These are phyloP conservation scores for Alternaria sp. DNA, from an alignment of 2,329 filamentous ascomycete genomes.

Conservation along the genomic window DNA sequence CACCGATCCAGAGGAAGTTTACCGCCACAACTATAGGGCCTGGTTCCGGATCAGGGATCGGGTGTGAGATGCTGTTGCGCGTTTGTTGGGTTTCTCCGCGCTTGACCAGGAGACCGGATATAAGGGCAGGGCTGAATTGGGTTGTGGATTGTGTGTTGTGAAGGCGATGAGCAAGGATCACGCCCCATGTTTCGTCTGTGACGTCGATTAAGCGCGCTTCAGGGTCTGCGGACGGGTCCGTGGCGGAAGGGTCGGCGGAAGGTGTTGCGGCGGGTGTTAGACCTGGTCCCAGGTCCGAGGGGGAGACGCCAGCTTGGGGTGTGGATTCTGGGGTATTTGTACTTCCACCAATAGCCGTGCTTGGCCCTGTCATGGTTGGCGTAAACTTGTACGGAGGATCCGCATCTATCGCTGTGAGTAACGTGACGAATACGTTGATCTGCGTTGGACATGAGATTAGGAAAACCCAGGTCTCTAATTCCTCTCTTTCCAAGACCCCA, in stretches of 20 bases:
- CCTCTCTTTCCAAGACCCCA: slow-evolving; percentile 72
- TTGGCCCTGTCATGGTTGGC: slow-evolving; percentile 53
- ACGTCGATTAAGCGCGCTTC: slow-evolving; percentile 76
- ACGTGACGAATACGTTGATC: slow-evolving; percentile 56
- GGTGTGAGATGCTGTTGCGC: slow-evolving; percentile 20
- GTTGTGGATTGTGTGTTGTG: slow-evolving; percentile 49
- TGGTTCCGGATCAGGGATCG: slow-evolving; percentile 32
- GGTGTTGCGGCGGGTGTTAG: slow-evolving; percentile 74
- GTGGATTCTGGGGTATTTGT: slow-evolving; percentile 43
- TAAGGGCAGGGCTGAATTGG: slow-evolving; percentile 50
- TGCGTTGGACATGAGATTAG: slow-evolving; percentile 49
- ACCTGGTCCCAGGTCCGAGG: slow-evolving; percentile 44
- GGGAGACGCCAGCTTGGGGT: slow-evolving; percentile 46
- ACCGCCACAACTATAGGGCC: slow-evolving; percentile 52
- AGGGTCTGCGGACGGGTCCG: slow-evolving; percentile 59
- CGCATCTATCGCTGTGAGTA: slow-evolving; percentile 72
- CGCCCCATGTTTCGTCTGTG: slow-evolving; percentile 79
- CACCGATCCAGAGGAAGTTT: slow-evolving; percentile 58
- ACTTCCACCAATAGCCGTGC: slow-evolving; percentile 24
- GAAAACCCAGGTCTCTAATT: slow-evolving; percentile 61
- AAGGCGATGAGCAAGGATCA: slow-evolving; percentile 70
- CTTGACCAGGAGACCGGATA: slow-evolving; percentile 56
- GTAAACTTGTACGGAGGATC: slow-evolving; percentile 71
- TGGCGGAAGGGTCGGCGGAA: slow-evolving; percentile 57
- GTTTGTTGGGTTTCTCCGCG: slow-evolving; percentile 41